phyloP scores from a whole-genome alignment of 2,329 filamentous ascomycete genomes.

The Mollisia scopiformis region DNA sequence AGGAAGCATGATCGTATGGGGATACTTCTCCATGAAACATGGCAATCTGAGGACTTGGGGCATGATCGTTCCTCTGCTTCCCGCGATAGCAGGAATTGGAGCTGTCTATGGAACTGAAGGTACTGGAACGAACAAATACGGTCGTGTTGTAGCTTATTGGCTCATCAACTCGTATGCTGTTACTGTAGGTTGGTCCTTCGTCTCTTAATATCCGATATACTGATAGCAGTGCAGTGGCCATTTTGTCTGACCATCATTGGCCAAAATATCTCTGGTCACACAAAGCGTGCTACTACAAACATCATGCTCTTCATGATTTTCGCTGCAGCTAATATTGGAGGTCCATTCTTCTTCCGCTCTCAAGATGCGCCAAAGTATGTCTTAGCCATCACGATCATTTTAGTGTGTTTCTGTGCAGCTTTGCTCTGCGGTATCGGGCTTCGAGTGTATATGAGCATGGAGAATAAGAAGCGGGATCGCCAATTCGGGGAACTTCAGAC shows the following conservation, averaged over 20 bases:
- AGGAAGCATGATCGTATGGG: conserved; percentile 6
- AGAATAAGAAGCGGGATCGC: background rate
- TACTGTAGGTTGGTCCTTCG: background rate
- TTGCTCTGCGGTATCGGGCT: background rate
- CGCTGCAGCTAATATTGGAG: conserved; percentile 1
- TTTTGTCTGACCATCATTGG: conserved; percentile 5
- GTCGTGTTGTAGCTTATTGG: conserved; percentile 3
- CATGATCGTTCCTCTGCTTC: conserved; percentile 1
- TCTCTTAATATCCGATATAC: background rate
- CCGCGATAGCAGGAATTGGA: background rate
- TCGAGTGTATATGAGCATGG: background rate
- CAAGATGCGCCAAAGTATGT: conserved; percentile 4
- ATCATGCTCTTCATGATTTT: conserved; percentile 3
- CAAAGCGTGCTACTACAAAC: conserved; percentile 1
- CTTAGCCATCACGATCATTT: background rate
- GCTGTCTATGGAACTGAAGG: conserved; percentile 3
- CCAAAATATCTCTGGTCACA: conserved; percentile 1
- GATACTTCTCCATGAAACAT: conserved; percentile 7
- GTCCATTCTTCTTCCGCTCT: conserved; percentile 6
- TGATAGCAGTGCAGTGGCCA: background rate
- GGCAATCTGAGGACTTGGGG: conserved; percentile 2
- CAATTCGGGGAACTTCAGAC: background rate
- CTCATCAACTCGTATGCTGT: conserved; percentile 5
- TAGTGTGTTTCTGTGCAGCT: background rate
- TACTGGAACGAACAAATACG: conserved; percentile 3